These are phyloP conservation scores for Fomes fomentarius DNA, from an alignment of 1,284 basidiomycete species.

Conservation along the genomic window DNA sequence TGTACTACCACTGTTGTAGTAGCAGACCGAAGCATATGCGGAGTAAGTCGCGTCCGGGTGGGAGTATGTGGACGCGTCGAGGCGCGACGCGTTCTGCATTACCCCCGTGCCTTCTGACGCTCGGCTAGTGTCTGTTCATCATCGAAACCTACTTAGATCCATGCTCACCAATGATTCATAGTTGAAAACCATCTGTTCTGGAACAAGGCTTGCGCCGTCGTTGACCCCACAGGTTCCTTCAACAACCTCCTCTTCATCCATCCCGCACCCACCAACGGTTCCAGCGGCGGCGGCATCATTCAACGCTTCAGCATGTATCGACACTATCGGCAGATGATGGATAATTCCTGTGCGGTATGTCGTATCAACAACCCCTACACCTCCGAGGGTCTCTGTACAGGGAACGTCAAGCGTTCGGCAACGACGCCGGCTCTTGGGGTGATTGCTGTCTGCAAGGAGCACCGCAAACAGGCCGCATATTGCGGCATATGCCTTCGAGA, in stretches of 20 bases:
- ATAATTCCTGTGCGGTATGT: conserved; percentile 63
- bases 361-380: conserved; percentile 61
- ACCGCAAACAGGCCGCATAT: conserved; percentile 54
- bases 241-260: conserved; percentile 36
- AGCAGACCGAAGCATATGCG: neutral
- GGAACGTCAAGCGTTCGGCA: conserved; percentile 47
- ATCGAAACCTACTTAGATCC: too few species aligned
- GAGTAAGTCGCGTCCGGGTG: neutral
- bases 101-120: neutral
- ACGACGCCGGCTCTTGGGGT: conserved; percentile 45
- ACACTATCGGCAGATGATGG: conserved; percentile 47
- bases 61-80: conserved; percentile 16
- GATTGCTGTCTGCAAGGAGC: conserved; percentile 63
- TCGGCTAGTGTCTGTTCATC: neutral
- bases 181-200: conserved; percentile 66
- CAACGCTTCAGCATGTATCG: conserved; percentile 41
- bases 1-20: neutral
- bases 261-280: conserved; percentile 34
- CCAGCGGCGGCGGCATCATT: conserved; percentile 28
- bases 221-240: conserved; percentile 55
- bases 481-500: conserved; percentile 75
- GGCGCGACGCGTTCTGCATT: conserved; percentile 13
- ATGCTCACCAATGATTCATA: too few species aligned
- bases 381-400: conserved; percentile 48
- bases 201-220: conserved; percentile 52